phyloP scores from a whole-genome alignment of 257 asterid species.

The Sherardia arvensis region DNA sequence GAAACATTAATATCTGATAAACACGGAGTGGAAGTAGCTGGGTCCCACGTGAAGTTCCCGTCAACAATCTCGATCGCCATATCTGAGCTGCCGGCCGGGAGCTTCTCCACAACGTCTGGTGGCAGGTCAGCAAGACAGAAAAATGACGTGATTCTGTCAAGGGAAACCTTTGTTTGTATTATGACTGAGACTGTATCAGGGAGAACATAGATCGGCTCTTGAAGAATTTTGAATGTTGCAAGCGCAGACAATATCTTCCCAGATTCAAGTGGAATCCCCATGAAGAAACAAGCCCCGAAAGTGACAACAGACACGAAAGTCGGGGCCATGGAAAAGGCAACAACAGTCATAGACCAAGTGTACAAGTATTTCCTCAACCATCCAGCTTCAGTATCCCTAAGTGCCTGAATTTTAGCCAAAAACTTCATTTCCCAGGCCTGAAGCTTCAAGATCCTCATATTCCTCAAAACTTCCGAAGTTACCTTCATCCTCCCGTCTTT shows the following conservation, averaged over 20 bases:
- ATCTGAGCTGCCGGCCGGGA: constrained; percentile 35
- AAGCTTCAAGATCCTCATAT: constrained; percentile 86
- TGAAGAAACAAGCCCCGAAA: constrained; percentile 28
- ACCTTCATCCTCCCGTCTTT: constrained; percentile 81
- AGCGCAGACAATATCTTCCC: constrained; percentile 8
- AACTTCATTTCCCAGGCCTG: constrained; percentile 91
- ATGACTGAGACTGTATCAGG: not conserved
- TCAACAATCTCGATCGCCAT: constrained; percentile 47
- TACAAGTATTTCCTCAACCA: constrained; percentile 62
- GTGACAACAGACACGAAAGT: constrained; percentile 60
- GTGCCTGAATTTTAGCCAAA: constrained; percentile 43
- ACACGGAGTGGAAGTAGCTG: not conserved
- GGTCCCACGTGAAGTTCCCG: constrained; percentile 68
- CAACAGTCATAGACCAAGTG: constrained; percentile 35
- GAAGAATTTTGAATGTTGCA: constrained; percentile 2
- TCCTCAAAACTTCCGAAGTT: constrained; percentile 77
- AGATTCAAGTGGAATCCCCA: not conserved
- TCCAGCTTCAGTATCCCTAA: constrained; percentile 45
- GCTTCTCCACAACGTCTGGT: constrained; percentile 43
- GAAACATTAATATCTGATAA: not conserved
- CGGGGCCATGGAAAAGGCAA: constrained; percentile 64
- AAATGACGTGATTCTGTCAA: constrained; percentile 65
- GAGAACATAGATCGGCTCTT: not conserved
- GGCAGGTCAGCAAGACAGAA: constrained; percentile 69
- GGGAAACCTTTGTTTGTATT: constrained; percentile 54